Conservation (phyloP, 768 basidiomycete species). For the Psilocybe cyanescens region DNA sequence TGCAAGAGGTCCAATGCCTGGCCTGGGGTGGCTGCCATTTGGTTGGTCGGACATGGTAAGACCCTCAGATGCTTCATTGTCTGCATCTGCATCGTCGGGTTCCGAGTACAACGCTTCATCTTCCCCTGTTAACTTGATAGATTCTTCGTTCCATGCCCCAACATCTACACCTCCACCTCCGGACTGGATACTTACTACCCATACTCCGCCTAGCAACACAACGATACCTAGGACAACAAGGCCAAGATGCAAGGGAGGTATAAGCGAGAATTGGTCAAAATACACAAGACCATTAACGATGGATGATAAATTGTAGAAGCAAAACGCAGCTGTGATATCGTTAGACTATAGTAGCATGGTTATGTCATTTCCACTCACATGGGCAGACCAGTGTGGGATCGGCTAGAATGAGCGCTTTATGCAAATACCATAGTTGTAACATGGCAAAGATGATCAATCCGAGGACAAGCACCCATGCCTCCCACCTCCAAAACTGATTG, state of each 20-base stretch:
- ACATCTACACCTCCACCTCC: constrained; percentile 55
- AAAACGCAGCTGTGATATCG: constrained; percentile 73
- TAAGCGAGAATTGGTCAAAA: constrained; percentile 81
- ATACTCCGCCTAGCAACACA: constrained; percentile 84
- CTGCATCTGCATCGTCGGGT: constrained; percentile 22
- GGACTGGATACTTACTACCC: constrained; percentile 83
- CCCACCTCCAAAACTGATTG: constrained; percentile 86
- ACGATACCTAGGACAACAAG: constrained; percentile 80
- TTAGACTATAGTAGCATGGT: constrained; percentile 12
- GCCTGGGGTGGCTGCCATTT: neutral
- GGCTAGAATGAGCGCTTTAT: constrained; percentile 78
- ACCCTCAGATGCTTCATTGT: constrained; percentile 1
- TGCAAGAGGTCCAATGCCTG: constrained; percentile 24
- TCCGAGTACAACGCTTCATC: constrained; percentile 26
- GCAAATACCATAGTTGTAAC: constrained; percentile 83
- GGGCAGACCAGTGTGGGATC: constrained; percentile 89
- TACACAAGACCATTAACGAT: constrained; percentile 91
- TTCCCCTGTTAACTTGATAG: constrained; percentile 35
- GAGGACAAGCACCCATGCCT: constrained; percentile 79
- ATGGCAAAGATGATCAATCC: constrained; percentile 77
- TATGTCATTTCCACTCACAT: constrained; percentile 48
- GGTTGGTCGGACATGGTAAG: constrained; percentile 10
- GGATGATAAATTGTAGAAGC: constrained; percentile 92
- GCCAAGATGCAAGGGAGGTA: constrained; percentile 68
- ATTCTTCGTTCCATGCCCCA: constrained; percentile 51